phyloP scores from a whole-genome alignment of 2,329 filamentous ascomycete genomes.

The Calonectria leucothoes region DNA sequence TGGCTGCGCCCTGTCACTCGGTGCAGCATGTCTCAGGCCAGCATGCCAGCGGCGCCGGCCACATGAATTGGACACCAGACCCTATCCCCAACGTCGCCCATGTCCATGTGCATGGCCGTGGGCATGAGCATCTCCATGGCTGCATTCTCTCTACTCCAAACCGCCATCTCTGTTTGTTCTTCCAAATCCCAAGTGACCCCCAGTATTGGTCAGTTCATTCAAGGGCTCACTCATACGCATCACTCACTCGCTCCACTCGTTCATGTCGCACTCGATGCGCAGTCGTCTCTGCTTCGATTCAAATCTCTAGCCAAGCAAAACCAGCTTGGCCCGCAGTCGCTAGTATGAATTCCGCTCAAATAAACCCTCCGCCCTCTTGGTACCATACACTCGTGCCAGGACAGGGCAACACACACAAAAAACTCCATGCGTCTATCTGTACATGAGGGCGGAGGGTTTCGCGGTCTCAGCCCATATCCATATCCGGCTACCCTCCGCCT shows the following conservation, averaged over 20 bases:
- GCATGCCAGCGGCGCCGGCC: constrained; percentile 16
- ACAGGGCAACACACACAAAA: constrained; percentile 24
- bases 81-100: constrained; percentile 15
- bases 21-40: constrained; percentile 32
- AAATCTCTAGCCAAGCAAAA: constrained; percentile 21
- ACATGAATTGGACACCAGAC: constrained; percentile 36
- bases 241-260: background rate
- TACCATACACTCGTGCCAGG: constrained; percentile 25
- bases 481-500: constrained; percentile 25
- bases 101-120: too few species aligned
- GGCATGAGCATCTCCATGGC: too few species aligned
- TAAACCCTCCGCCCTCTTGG: constrained; percentile 17
- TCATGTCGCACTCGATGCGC: background rate
- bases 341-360: constrained; percentile 30
- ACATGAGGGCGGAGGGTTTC: constrained; percentile 27
- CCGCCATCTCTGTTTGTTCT: background rate
- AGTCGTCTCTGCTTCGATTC: background rate
- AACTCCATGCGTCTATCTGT: constrained; percentile 32
- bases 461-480: constrained; percentile 16
- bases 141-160: background rate
- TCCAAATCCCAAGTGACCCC: background rate
- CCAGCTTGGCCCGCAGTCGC: constrained; percentile 19
- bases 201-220: too few species aligned
- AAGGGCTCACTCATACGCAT: constrained; percentile 2
- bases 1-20: constrained; percentile 7